Evolutionary conservation across 108 stramenopile species (phyloP).

Genomic region (Nannochloropsis salina): DNA sequence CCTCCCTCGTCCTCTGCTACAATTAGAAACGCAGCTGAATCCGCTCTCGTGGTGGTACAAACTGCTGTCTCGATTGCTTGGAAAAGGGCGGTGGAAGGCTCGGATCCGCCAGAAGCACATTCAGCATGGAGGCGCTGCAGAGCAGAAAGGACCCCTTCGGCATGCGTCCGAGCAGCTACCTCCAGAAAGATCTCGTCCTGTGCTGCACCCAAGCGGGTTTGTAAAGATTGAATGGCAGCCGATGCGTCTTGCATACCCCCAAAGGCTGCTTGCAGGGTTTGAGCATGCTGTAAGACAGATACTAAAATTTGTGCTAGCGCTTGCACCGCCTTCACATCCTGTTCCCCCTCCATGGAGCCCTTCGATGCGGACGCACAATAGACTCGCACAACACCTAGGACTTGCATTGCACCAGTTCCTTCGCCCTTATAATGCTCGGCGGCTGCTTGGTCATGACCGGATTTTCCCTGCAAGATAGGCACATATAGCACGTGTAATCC

Average conservation of each 20-base stretch:
- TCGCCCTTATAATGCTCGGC: not conserved
- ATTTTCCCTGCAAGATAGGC: not conserved
- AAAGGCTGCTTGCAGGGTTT: slow-evolving; percentile 17
- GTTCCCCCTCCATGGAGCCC: not conserved
- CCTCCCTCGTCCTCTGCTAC: not conserved
- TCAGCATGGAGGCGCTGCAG: not conserved
- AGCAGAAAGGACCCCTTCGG: not conserved
- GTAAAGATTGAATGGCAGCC: not conserved
- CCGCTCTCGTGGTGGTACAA: not conserved
- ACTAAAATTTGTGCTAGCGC: not conserved
- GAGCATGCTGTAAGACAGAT: not conserved
- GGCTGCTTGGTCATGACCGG: not conserved
- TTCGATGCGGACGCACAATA: not conserved
- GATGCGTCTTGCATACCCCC: slow-evolving; percentile 12
- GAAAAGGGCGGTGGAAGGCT: not conserved
- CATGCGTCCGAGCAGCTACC: not conserved
- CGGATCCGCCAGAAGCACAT: not conserved
- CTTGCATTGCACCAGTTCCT: not conserved
- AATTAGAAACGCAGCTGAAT: not conserved
- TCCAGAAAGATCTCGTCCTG: not conserved
- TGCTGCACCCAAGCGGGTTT: not conserved
- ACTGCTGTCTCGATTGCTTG: slow-evolving; percentile 13
- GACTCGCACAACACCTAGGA: not conserved
- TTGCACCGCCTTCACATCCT: not conserved
- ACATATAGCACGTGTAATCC: not conserved